A percentile compares a stretch with the other conserved stretches of the same genome.
Evolutionary conservation across 352 stramenopile genomes (phyloP).

Genomic region (Phytopythium sindhum): DNA sequence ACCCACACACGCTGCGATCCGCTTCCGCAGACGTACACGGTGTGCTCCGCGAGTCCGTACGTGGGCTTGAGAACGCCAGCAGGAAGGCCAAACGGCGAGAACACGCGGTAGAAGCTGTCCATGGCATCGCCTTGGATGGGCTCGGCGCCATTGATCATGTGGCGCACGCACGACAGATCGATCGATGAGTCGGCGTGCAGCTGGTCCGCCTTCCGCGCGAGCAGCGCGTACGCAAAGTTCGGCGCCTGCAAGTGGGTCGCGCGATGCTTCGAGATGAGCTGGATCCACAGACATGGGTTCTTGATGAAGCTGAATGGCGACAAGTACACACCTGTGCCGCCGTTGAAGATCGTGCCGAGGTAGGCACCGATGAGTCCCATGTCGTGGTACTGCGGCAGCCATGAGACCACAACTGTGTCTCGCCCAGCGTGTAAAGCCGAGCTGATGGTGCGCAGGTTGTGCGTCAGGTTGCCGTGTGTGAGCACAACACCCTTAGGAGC

Average conservation of each 20-base stretch:
- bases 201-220: slow-evolving; percentile 91
- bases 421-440: slow-evolving; percentile 85
- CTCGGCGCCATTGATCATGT: slow-evolving; percentile 99
- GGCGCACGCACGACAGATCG: slow-evolving; percentile 91
- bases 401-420: slow-evolving; percentile 95
- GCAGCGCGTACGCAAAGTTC: slow-evolving; percentile 98
- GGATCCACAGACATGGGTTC: slow-evolving; percentile 95
- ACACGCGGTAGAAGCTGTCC: slow-evolving; percentile 86
- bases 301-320: slow-evolving; percentile 98
- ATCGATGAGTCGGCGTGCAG: slow-evolving; percentile 40
- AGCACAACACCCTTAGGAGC: slow-evolving; percentile 98
- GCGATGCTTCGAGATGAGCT: slow-evolving; percentile 79
- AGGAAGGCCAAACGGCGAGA: slow-evolving; percentile 85
- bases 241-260: slow-evolving; percentile 98
- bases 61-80: slow-evolving; percentile 93
- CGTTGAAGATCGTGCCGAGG: slow-evolving; percentile 78
- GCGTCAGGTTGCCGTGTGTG: slow-evolving; percentile 94
- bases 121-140: slow-evolving; percentile 91
- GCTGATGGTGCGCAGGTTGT: slow-evolving; percentile 97
- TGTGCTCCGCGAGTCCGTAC: slow-evolving; percentile 99
- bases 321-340: slow-evolving; percentile 95
- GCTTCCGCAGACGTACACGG: slow-evolving; percentile 96
- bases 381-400: slow-evolving; percentile 99
- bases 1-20: slow-evolving; percentile 88
- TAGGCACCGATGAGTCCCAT: slow-evolving; percentile 99